Evolutionary conservation across 108 stramenopile genomes (phyloP).

Genomic region (Skeletonema grethae): DNA sequence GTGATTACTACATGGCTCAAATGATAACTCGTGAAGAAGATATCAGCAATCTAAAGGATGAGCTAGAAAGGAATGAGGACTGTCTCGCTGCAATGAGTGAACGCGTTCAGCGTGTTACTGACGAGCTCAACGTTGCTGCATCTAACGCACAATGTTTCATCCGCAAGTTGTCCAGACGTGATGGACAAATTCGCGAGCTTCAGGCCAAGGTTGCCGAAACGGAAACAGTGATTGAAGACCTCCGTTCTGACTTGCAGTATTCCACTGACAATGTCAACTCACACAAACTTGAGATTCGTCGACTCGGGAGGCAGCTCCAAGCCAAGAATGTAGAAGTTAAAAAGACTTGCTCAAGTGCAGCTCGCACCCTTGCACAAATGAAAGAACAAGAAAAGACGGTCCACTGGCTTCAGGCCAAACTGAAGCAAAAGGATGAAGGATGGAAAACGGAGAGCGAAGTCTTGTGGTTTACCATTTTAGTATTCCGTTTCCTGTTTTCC

Average conservation of each 20-base stretch:
- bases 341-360: background rate
- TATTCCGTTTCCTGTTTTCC: background rate
- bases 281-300: background rate
- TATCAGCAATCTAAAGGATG: background rate
- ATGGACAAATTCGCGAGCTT: background rate
- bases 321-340: background rate
- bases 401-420: background rate
- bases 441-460: background rate
- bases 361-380: background rate
- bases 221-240: background rate
- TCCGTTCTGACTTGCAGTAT: background rate
- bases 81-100: background rate
- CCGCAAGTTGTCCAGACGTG: background rate
- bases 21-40: background rate
- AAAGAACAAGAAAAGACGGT: background rate
- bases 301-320: background rate
- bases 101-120: background rate
- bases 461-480: background rate
- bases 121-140: background rate
- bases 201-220: background rate
- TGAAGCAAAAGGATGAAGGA: background rate
- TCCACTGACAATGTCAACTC: background rate
- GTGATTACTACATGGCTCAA: background rate
- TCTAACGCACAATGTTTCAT: background rate
- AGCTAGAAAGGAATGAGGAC: background rate